Conservation (phyloP, 768 basidiomycete genomes). For the Auricularia sp. region DNA sequence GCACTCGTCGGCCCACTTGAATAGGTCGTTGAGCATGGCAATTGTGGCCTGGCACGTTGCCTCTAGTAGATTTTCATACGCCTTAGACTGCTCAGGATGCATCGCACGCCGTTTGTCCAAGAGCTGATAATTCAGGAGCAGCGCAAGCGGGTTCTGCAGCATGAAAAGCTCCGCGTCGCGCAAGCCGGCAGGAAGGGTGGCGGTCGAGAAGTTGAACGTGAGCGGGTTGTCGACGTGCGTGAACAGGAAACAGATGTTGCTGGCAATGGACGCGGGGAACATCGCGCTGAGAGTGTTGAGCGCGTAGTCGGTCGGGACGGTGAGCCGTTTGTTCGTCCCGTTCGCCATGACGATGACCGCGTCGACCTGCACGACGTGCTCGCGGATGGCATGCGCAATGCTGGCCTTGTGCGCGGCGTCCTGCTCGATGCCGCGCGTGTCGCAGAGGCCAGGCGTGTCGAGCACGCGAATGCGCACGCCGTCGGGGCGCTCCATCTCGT, state of each 20-base stretch:
- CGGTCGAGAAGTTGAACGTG: slow-evolving; percentile 11
- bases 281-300: slow-evolving; percentile 16
- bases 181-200: slow-evolving; percentile 11
- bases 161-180: background rate
- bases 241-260: slow-evolving; percentile 20
- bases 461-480: slow-evolving; percentile 13
- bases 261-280: slow-evolving; percentile 16
- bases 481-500: slow-evolving; percentile 3
- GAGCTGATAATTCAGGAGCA: no score
- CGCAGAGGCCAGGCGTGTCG: slow-evolving; percentile 22
- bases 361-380: slow-evolving; percentile 12
- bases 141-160: slow-evolving; percentile 2
- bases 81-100: no score
- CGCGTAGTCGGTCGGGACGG: slow-evolving; percentile 18
- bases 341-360: slow-evolving; percentile 23
- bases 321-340: slow-evolving; percentile 17
- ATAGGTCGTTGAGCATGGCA: background rate
- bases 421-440: slow-evolving; percentile 19
- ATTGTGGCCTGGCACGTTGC: background rate
- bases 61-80: background rate
- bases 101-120: no score
- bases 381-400: slow-evolving; percentile 17
- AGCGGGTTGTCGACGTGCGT: slow-evolving; percentile 13
- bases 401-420: slow-evolving; percentile 17
- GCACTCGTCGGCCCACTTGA: background rate